These are phyloP conservation scores for Russula virescens DNA, from an alignment of 768 basidiomycete species.

Conservation along the genomic window DNA sequence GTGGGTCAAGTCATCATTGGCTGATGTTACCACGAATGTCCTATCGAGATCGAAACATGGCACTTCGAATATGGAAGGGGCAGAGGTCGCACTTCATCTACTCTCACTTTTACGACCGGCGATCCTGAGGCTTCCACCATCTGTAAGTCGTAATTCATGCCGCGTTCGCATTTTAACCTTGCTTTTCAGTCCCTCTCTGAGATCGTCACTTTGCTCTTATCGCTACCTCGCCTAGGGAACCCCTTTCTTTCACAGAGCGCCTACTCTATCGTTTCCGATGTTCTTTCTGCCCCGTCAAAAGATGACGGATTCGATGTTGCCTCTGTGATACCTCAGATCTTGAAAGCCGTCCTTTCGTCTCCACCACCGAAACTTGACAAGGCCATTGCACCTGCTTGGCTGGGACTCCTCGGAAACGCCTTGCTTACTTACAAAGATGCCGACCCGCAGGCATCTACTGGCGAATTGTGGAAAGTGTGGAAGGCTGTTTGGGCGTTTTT, in stretches of 20 bases:
- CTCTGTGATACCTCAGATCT: slow-evolving; percentile 52
- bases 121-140: slow-evolving; percentile 52
- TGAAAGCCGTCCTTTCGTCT: slow-evolving; percentile 63
- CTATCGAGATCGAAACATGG: slow-evolving; percentile 57
- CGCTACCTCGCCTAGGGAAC: slow-evolving; percentile 81
- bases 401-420: slow-evolving; percentile 65
- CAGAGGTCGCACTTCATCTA: slow-evolving; percentile 73
- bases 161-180: slow-evolving; percentile 14
- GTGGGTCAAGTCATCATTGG: slow-evolving; percentile 65
- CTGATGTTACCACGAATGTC: slow-evolving; percentile 57
- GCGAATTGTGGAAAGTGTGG: slow-evolving; percentile 63
- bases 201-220: slow-evolving; percentile 66
- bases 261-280: slow-evolving; percentile 79
- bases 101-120: slow-evolving; percentile 67
- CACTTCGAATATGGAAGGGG: slow-evolving; percentile 47
- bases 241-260: slow-evolving; percentile 85
- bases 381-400: slow-evolving; percentile 70
- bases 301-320: slow-evolving; percentile 46
- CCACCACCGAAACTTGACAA: slow-evolving; percentile 65
- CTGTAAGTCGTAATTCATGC: slow-evolving; percentile 44
- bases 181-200: slow-evolving; percentile 58
- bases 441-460: slow-evolving; percentile 45
- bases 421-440: slow-evolving; percentile 57
- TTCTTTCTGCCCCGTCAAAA: slow-evolving; percentile 53
- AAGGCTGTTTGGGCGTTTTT: slow-evolving; percentile 71